Evolutionary conservation across 2,329 filamentous ascomycete species (phyloP), one percentile per base, ranked within the genome.

Genomic region (Aspergillus ustus): DNA sequence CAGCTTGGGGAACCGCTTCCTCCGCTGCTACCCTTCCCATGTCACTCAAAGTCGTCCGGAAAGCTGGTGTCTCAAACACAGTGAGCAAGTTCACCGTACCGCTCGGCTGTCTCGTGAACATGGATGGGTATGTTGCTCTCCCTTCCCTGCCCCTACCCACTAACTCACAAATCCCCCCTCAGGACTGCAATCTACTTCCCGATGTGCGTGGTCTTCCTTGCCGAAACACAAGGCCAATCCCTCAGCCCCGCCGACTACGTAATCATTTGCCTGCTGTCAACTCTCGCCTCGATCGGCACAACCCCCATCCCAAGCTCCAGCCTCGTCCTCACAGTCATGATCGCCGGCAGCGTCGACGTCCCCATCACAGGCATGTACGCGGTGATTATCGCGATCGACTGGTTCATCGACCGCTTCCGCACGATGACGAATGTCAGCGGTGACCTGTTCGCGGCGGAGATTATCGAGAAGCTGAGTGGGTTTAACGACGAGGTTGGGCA

Each of bases 111-210:
- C 44, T 60, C 3, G 57, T 60, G 1, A 60, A 60, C 44, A 60
- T 60, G 57, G 57, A 60, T n/a, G 57, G 57, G 55, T 51, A 43
- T n/a, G 11, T 22, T 25, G 19, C 44, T 19, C 31, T 28, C 5
- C 34, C 34, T 7, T 45, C 13, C 34, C 7, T 34, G 17, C 13
- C 20, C 29, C 50, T 11, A n/a, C 7, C 43, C 50, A 34, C 31
- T 20, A 4, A 52, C 31, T n/a, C 31, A 1, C 31, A n/a, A n/a
- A 19, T 52, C 25, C 13, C 25, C 28, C 8, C n/a, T 43, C 25
- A 57, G 55, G 40, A 60, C 57, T n/a, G 57, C 57, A 25, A 60
- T 60, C 49, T 60, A 60, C 51, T 60, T 60, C 43, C 57, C 57
- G 1, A 20, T 60, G 13, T 60, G 57, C 34, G 52, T 60, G 20